Base-by-base conservation (phyloP, 208 protist genomes). In the Leishmania mexicana region DNA sequence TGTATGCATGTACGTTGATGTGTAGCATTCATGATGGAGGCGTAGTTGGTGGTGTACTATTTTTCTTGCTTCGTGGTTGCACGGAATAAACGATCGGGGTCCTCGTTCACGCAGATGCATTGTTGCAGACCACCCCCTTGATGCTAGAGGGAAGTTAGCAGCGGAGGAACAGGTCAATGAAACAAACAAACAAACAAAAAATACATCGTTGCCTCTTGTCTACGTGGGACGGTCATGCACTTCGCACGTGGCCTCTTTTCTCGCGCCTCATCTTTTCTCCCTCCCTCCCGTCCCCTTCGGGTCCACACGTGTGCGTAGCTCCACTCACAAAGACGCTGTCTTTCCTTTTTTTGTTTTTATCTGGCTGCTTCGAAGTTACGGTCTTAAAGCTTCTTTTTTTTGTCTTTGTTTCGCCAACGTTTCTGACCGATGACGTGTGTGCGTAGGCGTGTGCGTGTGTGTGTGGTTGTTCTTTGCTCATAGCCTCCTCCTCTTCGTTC, bases 301-400 rank as follows among this genome's bases (percentile, higher is more conserved):
- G 51, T n/a, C 11, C 11, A 24, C 24, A 7, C 57, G 24, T 62
- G 57, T 3, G 57, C 28, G 21, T 62, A 2, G 42, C 19, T 13
- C 6, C 75, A 38, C 15, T 45, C 19, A 51, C 72, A 74, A 31
- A 68, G 67, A 5, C 60, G 31, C 83, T 58, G 71, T 72, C 68
- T 40, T 19, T 78, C 68, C 4, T 10, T 35, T 76, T 80, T 49
- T 74, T 24, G 7, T 35, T 76, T 80, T 49, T 74, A 21, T 17
- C 45, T 7, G 17, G 38, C 45, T 62, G 60, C 7, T 54, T 71
- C 35, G 24, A 67, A 38, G n/a, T 51, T 35, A 5, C 31, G 28
- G 15, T 77, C 47, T 42, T 35, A 35, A 35, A 65, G 60, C 2
- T 72, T 40, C 28, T 58, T 80, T 10, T 58, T 35, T 35, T 35